Conservation (phyloP, 106 monocot species). For the Iris macrosiphon region DNA sequence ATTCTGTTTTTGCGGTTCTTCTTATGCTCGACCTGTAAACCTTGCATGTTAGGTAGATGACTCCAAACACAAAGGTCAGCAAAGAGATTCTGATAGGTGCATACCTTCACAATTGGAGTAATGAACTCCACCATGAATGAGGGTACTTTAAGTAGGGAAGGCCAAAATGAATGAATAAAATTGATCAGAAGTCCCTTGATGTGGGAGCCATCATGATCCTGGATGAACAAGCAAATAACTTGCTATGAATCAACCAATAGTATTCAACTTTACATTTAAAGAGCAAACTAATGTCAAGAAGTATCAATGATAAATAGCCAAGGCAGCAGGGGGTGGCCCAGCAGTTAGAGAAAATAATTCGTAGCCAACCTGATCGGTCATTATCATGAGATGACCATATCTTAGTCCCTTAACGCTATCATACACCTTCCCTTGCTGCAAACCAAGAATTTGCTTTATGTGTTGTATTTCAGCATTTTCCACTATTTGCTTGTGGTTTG, state of each 20-base stretch:
- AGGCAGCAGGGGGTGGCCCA: too few relatives aligned
- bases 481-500: slow-evolving; percentile 87
- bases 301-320: too few relatives aligned
- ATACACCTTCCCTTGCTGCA: slow-evolving; percentile 97
- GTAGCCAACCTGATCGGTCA: slow-evolving; percentile 88
- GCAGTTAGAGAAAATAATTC: too few relatives aligned
- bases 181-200: slow-evolving; percentile 94
- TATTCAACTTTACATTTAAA: neutral
- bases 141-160: slow-evolving; percentile 76
- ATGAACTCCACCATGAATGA: slow-evolving; percentile 95
- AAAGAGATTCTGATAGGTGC: neutral
- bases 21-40: slow-evolving; percentile 64
- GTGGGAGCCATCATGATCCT: slow-evolving; percentile 99
- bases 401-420: slow-evolving; percentile 79
- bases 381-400: slow-evolving; percentile 99
- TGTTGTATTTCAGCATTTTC: slow-evolving; percentile 91
- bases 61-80: neutral
- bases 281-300: neutral
- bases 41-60: neutral
- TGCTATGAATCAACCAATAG: neutral
- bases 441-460: slow-evolving; percentile 85
- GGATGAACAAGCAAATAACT: neutral
- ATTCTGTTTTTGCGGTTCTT: slow-evolving; percentile 25
- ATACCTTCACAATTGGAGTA: slow-evolving; percentile 96
- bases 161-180: slow-evolving; percentile 97